Base-by-base conservation (phyloP, 768 basidiomycete genomes). In the Lanmaoa pseudosensibilis region DNA sequence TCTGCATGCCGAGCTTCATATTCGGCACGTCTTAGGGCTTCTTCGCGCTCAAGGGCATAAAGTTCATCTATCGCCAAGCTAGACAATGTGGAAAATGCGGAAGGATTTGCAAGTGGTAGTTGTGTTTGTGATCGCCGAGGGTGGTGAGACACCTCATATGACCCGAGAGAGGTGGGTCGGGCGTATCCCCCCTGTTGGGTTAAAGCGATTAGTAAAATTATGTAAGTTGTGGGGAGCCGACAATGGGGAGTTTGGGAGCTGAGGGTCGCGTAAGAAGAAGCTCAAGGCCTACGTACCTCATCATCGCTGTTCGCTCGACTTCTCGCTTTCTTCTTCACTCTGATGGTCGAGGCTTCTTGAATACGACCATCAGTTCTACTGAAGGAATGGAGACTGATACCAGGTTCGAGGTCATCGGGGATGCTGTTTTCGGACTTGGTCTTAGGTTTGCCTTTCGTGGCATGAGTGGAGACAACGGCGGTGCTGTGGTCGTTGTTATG, bases 51-150 rank as follows among this genome's bases (percentile, higher is more conserved):
- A 32, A 98, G 85, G 62, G 87, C 86, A 65, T 90, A 88, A 9
- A 98, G 81, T 68, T 97, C 92, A 55, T 92, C 92, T 74, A 95
- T 88, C 3, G 94, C 94, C 19, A 89, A 76, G 32, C 76, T 87
- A 44, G 88, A 87, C 19, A 91, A 72, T 1, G 87, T 79, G n/a
- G 83, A 82, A 64, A 90, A 84, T 3, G 88, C 78, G 34, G 83
- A 71, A 13, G 74, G 70, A 63, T 75, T 72, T 63, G 65, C 64
- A 40, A 48, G 64, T 33, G 56, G 68, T 12, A 61, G 55, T 55
- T 65, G 70, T 1, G 61, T 65, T 34, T 67, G 73, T 16, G 66
- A 64, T 41, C 70, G 65, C 21, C 67, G 69, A 45, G 61, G 65
- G 36, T 67, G 67, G 43, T 67, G 66, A 45, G 69, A 61, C 18